These are phyloP conservation scores for Ascochyta viciae-villosae DNA, from an alignment of 2,329 filamentous ascomycete species.

Conservation along the genomic window DNA sequence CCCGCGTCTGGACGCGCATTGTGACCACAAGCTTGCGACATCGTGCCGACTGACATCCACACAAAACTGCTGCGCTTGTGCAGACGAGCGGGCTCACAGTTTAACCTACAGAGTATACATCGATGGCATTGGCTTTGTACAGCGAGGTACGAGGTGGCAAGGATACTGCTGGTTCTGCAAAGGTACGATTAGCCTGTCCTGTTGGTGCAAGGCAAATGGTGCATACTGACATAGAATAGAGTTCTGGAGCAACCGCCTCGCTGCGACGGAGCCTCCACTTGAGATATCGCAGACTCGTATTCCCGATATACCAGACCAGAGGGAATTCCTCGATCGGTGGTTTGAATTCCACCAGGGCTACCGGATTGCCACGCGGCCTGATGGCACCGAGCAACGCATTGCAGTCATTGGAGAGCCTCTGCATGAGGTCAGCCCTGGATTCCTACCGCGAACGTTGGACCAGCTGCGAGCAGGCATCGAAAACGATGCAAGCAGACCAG, in stretches of 20 bases:
- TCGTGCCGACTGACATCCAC: constrained; percentile 52
- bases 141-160: constrained; percentile 57
- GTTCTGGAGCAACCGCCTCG: constrained; percentile 58
- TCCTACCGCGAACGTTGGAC: constrained; percentile 55
- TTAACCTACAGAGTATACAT: constrained; percentile 56
- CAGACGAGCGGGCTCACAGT: constrained; percentile 51
- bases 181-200: constrained; percentile 30
- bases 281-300: constrained; percentile 55
- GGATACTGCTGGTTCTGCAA: constrained; percentile 61
- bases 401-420: constrained; percentile 57
- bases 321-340: constrained; percentile 55
- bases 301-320: constrained; percentile 56
- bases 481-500: constrained; percentile 39
- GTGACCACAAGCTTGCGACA: constrained; percentile 52
- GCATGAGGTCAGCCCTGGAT: constrained; percentile 55
- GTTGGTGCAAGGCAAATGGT: not conserved
- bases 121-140: constrained; percentile 59
- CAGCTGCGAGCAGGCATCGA: constrained; percentile 48
- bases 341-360: constrained; percentile 59
- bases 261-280: constrained; percentile 51
- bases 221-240: constrained; percentile 39
- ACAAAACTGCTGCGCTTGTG: constrained; percentile 51
- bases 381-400: constrained; percentile 55
- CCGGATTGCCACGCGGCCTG: constrained; percentile 47
- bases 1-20: constrained; percentile 47